phyloP scores from a whole-genome alignment of 176 grass and related monocot genomes.

The Oryza meridionalis region DNA sequence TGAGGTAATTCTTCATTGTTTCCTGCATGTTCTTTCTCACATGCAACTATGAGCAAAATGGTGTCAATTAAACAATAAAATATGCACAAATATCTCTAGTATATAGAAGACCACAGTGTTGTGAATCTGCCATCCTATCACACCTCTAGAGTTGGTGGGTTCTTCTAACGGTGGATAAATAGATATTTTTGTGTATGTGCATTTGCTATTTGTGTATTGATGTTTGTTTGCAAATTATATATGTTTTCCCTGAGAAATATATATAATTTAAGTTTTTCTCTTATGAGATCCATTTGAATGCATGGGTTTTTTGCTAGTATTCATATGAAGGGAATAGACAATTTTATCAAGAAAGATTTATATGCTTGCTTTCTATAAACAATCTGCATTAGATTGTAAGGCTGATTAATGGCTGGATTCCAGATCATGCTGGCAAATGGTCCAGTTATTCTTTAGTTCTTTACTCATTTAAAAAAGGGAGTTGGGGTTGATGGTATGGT shows the following conservation, averaged over 20 bases:
- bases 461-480: background rate
- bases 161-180: too few species aligned
- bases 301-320: too few species aligned
- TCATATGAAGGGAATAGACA: background rate
- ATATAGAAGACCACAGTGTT: too few species aligned
- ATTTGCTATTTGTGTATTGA: too few species aligned
- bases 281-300: too few species aligned
- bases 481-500: background rate
- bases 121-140: too few species aligned
- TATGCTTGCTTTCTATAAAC: background rate
- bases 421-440: background rate
- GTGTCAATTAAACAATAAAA: conserved; percentile 5
- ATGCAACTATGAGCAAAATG: background rate
- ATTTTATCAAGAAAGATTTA: conserved; percentile 11
- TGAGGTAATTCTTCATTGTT: conserved; percentile 62
- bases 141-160: too few species aligned
- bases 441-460: background rate
- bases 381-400: conserved; percentile 9
- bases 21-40: background rate
- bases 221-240: too few species aligned
- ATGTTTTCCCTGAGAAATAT: too few species aligned
- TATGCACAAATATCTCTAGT: background rate
- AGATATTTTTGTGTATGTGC: too few species aligned
- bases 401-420: background rate
- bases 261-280: too few species aligned